These are phyloP conservation scores for Parsonsia alboflavescens DNA, from an alignment of 257 asterid genomes.

Conservation along the genomic window DNA sequence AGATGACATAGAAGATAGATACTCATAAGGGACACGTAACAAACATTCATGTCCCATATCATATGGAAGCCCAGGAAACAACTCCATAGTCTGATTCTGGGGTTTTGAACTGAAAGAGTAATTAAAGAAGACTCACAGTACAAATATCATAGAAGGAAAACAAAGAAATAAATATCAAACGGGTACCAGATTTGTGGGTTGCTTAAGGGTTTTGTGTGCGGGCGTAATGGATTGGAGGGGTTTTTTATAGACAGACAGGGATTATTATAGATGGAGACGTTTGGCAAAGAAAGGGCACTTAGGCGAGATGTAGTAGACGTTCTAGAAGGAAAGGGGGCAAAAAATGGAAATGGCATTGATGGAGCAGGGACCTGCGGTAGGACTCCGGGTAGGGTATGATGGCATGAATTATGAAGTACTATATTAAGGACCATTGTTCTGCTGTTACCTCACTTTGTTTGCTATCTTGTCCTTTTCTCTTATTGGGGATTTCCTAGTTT, in stretches of 20 bases:
- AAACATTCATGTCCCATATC: slow-evolving; percentile 62
- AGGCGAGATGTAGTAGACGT: neutral
- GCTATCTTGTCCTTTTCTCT: neutral
- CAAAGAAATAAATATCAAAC: neutral
- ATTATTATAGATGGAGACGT: neutral
- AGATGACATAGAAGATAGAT: slow-evolving; percentile 43
- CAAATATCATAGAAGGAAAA: too few relatives aligned
- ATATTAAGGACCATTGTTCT: neutral
- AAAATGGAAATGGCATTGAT: too few relatives aligned
- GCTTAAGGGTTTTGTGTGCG: neutral
- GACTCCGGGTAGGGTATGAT: too few relatives aligned
- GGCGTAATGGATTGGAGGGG: neutral
- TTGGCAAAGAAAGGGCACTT: neutral
- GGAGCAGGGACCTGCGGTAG: too few relatives aligned
- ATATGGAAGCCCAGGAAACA: slow-evolving; percentile 43
- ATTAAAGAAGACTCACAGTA: neutral
- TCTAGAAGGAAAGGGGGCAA: slow-evolving; percentile 15
- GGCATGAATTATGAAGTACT: too few relatives aligned
- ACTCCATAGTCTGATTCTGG: slow-evolving; percentile 12
- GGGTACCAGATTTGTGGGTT: neutral
- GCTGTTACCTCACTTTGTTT: neutral
- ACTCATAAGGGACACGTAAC: slow-evolving; percentile 39
- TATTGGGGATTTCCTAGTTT: neutral
- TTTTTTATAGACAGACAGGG: neutral
- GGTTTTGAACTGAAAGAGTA: neutral